Conservation (phyloP, 1,284 basidiomycete genomes). For the Earliella scabrosa region DNA sequence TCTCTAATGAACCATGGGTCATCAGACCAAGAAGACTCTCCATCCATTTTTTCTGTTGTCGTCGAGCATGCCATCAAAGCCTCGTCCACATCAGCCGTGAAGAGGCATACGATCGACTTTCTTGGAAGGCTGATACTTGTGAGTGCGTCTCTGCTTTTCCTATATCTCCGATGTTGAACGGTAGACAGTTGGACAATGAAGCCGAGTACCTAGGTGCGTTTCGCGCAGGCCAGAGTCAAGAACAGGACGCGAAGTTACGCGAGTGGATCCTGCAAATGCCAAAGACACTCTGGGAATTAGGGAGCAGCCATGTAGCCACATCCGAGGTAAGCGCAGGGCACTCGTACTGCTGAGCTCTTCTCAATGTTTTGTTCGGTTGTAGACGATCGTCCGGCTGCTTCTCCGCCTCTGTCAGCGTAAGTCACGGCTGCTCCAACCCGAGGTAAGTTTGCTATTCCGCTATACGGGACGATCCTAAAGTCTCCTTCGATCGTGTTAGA, state of each 20-base stretch:
- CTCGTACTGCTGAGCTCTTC: not conserved
- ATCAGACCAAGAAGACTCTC: slow-evolving; percentile 29
- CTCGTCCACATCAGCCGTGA: slow-evolving; percentile 62
- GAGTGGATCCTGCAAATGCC: slow-evolving; percentile 76
- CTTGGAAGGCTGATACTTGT: slow-evolving; percentile 72
- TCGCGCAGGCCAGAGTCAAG: slow-evolving; percentile 37
- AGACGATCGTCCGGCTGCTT: slow-evolving; percentile 68
- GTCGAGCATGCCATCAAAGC: slow-evolving; percentile 63
- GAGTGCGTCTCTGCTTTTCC: slow-evolving; percentile 30
- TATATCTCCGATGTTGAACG: not conserved
- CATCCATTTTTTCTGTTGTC: slow-evolving; percentile 51
- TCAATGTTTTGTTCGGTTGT: not conserved
- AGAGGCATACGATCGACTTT: slow-evolving; percentile 73
- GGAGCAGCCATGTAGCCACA: slow-evolving; percentile 53
- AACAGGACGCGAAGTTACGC: slow-evolving; percentile 46
- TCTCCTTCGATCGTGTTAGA: slow-evolving; percentile 38
- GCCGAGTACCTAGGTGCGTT: slow-evolving; percentile 59
- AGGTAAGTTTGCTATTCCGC: slow-evolving; percentile 40
- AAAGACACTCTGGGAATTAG: slow-evolving; percentile 84
- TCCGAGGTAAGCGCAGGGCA: slow-evolving; percentile 53
- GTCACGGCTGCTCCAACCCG: slow-evolving; percentile 44
- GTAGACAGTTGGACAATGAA: slow-evolving; percentile 62
- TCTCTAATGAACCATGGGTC: slow-evolving; percentile 61
- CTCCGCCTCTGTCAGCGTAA: slow-evolving; percentile 64
- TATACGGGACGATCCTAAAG: not conserved